Evolutionary conservation across 2,329 filamentous ascomycete species (phyloP).

Genomic region (Fusarium globosum): DNA sequence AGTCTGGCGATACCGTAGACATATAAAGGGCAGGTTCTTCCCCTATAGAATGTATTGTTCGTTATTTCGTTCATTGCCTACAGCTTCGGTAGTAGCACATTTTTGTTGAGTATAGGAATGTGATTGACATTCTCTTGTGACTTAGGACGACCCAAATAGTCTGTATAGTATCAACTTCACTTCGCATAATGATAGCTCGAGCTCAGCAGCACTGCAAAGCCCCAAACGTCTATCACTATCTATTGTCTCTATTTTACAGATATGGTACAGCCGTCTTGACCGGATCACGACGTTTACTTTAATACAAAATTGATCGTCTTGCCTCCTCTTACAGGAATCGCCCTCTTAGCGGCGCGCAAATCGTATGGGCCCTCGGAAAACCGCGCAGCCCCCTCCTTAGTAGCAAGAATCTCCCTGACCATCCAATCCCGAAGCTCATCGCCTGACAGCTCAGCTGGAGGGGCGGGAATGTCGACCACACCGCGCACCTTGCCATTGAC

Average conservation of each 20-base stretch:
- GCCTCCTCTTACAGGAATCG: slow-evolving; percentile 74
- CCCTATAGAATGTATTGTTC: background rate
- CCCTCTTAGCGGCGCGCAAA: slow-evolving; percentile 66
- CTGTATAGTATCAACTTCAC: background rate
- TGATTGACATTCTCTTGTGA: background rate
- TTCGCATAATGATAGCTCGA: background rate
- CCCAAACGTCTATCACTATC: slow-evolving; percentile 1
- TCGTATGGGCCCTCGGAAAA: slow-evolving; percentile 60
- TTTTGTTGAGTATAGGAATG: background rate
- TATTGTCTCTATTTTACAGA: slow-evolving; percentile 23
- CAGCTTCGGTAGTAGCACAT: background rate
- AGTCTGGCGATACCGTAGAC: accelerated
- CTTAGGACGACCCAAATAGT: background rate
- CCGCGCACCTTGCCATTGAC: slow-evolving; percentile 83
- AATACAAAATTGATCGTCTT: slow-evolving; percentile 81
- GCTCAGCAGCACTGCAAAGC: background rate
- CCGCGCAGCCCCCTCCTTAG: slow-evolving; percentile 68
- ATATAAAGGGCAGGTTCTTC: accelerated
- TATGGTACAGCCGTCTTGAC: slow-evolving; percentile 13
- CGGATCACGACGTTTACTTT: slow-evolving; percentile 21
- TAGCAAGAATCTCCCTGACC: slow-evolving; percentile 68
- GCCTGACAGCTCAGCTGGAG: slow-evolving; percentile 54
- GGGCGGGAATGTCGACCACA: slow-evolving; percentile 70
- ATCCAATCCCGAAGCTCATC: slow-evolving; percentile 69
- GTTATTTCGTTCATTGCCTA: background rate